Evolutionary conservation across 352 stramenopile genomes (phyloP).

Genomic region (Pythium insidiosum): DNA sequence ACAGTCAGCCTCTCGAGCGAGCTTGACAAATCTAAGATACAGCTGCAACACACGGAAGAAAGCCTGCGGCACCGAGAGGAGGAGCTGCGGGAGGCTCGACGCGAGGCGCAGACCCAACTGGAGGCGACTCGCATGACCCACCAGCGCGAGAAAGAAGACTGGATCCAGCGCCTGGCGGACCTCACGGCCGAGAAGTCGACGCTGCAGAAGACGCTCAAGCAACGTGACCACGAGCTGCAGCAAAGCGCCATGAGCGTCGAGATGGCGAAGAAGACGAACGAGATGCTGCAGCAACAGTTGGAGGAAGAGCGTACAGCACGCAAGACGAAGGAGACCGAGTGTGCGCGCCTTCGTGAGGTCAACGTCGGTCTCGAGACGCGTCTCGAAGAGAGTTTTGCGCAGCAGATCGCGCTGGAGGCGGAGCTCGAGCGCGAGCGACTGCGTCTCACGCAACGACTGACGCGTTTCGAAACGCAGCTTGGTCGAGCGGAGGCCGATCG

Average conservation of each 20-base stretch:
- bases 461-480: conserved; percentile 54
- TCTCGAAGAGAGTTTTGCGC: conserved; percentile 15
- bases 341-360: conserved; percentile 12
- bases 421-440: conserved; percentile 22
- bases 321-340: conserved; percentile 17
- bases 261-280: conserved; percentile 32
- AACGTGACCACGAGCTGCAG: conserved; percentile 23
- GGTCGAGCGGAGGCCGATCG: conserved; percentile 30
- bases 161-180: conserved; percentile 56
- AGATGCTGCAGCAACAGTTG: conserved; percentile 29
- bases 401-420: conserved; percentile 14
- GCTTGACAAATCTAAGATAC: conserved; percentile 42
- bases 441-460: conserved; percentile 28
- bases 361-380: conserved; percentile 22
- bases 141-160: conserved; percentile 42
- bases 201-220: conserved; percentile 46
- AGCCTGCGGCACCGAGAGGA: conserved; percentile 22
- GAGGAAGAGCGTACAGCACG: conserved; percentile 20
- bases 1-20: conserved; percentile 28
- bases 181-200: conserved; percentile 46
- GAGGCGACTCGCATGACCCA: conserved; percentile 24
- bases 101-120: conserved; percentile 29
- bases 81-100: conserved; percentile 21
- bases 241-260: conserved; percentile 30
- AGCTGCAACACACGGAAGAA: conserved; percentile 36